Conservation (phyloP, 164 flowering plant genomes). For the Vitis rotundifolia region DNA sequence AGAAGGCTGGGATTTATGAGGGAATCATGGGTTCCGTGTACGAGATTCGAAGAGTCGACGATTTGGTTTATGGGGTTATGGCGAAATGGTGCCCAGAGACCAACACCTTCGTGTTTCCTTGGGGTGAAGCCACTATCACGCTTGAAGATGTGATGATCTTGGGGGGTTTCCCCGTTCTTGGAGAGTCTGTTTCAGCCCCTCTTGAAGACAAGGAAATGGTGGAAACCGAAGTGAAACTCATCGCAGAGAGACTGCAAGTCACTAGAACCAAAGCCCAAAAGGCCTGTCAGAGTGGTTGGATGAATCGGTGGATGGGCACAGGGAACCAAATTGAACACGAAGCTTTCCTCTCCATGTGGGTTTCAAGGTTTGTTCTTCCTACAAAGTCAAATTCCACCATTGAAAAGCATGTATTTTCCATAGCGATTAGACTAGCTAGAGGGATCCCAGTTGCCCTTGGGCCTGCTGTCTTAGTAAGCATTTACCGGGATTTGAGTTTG, state of each 20-base stretch:
- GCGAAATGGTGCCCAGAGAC: conserved; percentile 40
- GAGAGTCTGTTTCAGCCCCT: conserved; percentile 17
- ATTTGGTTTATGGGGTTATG: conserved; percentile 20
- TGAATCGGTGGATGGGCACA: conserved; percentile 11
- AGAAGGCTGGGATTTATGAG: conserved; percentile 31
- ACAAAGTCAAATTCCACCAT: neutral
- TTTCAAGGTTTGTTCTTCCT: conserved; percentile 38
- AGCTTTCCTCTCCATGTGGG: conserved; percentile 38
- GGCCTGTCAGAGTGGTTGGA: conserved; percentile 4
- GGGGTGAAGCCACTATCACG: conserved; percentile 42
- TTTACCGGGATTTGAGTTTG: conserved; percentile 42
- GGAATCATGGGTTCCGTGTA: conserved; percentile 26
- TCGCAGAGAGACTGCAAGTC: neutral
- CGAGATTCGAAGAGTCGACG: conserved; percentile 1
- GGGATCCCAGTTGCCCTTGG: conserved; percentile 51
- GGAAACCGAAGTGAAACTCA: conserved; percentile 1
- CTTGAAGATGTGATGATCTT: conserved; percentile 38
- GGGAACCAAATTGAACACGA: conserved; percentile 30
- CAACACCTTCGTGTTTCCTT: conserved; percentile 36
- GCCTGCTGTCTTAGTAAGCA: conserved; percentile 48
- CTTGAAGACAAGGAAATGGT: neutral
- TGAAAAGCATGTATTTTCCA: conserved; percentile 8
- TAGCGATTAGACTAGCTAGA: conserved; percentile 39
- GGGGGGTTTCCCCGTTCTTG: conserved; percentile 37
- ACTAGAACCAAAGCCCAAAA: neutral